Base-by-base conservation (phyloP, 2,329 filamentous ascomycete genomes). In the Fusarium lateritium region DNA sequence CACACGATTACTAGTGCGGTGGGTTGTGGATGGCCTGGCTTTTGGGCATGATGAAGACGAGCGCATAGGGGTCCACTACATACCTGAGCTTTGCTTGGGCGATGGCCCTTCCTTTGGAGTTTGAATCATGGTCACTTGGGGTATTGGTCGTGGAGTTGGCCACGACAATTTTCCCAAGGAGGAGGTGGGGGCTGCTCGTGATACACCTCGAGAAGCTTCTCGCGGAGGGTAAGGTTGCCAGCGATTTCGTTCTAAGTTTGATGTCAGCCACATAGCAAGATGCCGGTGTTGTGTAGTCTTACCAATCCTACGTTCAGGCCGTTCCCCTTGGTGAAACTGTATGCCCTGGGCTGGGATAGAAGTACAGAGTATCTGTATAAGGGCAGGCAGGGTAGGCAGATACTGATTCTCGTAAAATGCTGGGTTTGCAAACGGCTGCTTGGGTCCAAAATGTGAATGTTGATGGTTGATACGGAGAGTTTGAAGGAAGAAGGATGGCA, bases 331-430 rank as follows among this genome's bases (percentile, higher is more conserved):
- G 13, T 31, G 28, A 42, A 31, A n/a, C 42, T 33, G 24, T 42
- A 26, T 54, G 31, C 17, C 26, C 4, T 31, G 38, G 28, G 45
- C 15, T 46, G 19, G 15, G 7, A 36, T 36, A 6, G 22, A 33
- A 8, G 33, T 46, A 6, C 14, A 8, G 39, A 15, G 21, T 44
- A 21, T 17, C 15, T n/a, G 34, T 24, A 21, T 26, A 15, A 9
- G 24, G 10, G 31, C 24, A 28, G 13, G 36, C 24, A 28, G 13
- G 36, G 19, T 50, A 39, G 19, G n/a, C 21, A 31, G 21, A 28
- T 59, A 53, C 39, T 24, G 34, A 51, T 66, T 55, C 21, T 55
- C 34, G n/a, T 55, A 24, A 65, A 34, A 65, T 52, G 56, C 34
- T 21, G 17, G 22, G 28, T 21, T 21, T 60, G 51, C 26, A 53